phyloP scores from a whole-genome alignment of 306 rosid species.

The Luffa aegyptiaca region DNA sequence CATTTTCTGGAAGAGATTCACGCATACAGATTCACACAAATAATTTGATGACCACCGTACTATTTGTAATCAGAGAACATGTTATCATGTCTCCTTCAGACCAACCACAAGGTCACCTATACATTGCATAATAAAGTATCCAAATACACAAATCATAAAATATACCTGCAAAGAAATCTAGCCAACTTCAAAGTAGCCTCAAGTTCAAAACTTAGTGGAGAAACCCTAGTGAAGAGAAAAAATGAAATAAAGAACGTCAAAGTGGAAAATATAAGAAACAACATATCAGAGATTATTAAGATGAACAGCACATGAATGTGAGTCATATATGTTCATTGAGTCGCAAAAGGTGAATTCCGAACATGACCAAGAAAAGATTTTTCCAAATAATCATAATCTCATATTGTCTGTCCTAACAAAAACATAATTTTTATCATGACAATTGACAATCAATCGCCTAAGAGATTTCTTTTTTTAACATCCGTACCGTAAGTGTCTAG shows the following conservation, averaged over 20 bases:
- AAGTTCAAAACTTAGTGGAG: constrained; percentile 93
- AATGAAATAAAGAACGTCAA: neutral
- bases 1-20: neutral
- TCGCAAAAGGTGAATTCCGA: neutral
- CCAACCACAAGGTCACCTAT: neutral
- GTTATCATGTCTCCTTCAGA: neutral
- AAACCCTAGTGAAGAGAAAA: constrained; percentile 59
- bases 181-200: constrained; percentile 97
- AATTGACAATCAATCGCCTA: neutral
- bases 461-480: no score
- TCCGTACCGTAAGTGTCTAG: neutral
- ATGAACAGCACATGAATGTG: neutral
- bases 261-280: neutral
- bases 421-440: neutral
- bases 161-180: constrained; percentile 87
- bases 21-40: neutral
- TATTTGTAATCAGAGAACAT: neutral
- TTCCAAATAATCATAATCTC: neutral
- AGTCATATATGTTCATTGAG: neutral
- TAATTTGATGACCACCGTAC: neutral
- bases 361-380: neutral
- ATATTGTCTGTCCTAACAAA: neutral
- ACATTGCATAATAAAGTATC: neutral
- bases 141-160: constrained; percentile 2
- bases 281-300: neutral